phyloP scores from a whole-genome alignment of 768 basidiomycete species.

The Naganishia vaughanmartiniae region DNA sequence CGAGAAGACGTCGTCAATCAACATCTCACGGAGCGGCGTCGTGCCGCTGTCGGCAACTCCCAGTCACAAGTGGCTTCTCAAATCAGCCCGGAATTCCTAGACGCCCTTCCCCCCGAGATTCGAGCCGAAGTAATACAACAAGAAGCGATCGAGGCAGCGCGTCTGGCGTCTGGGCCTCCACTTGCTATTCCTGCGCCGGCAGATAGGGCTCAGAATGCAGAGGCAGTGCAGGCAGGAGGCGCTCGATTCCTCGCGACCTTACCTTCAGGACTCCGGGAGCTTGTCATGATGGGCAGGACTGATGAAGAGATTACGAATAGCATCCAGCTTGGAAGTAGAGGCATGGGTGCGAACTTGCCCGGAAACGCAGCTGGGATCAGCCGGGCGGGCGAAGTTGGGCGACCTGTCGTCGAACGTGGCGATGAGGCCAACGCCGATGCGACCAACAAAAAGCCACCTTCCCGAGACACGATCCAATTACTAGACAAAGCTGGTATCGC shows the following conservation, averaged over 20 bases:
- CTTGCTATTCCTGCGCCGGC: not conserved
- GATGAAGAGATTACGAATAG: conserved; percentile 61
- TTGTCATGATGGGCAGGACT: conserved; percentile 70
- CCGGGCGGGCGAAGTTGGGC: not conserved
- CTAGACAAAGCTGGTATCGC: conserved; percentile 87
- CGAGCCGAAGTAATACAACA: conserved; percentile 96
- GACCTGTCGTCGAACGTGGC: not conserved
- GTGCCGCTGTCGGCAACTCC: conserved; percentile 64
- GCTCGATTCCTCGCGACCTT: conserved; percentile 90
- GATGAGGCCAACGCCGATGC: conserved; percentile 14
- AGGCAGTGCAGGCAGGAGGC: conserved; percentile 60
- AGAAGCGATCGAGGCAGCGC: conserved; percentile 76
- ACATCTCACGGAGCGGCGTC: conserved; percentile 86
- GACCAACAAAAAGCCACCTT: conserved; percentile 56
- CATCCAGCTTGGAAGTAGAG: conserved; percentile 61
- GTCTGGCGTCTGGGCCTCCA: conserved; percentile 51
- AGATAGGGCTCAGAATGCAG: not conserved
- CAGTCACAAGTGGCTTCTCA: conserved; percentile 57
- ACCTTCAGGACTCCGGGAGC: conserved; percentile 81
- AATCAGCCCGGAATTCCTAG: conserved; percentile 91
- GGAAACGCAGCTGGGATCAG: not conserved
- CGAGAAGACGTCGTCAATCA: conserved; percentile 96
- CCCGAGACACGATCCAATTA: conserved; percentile 86
- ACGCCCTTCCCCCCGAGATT: conserved; percentile 92
- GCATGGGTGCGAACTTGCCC: not conserved